Evolutionary conservation across 2,329 filamentous ascomycete species (phyloP).

Genomic region (Ophiobolus disseminans): DNA sequence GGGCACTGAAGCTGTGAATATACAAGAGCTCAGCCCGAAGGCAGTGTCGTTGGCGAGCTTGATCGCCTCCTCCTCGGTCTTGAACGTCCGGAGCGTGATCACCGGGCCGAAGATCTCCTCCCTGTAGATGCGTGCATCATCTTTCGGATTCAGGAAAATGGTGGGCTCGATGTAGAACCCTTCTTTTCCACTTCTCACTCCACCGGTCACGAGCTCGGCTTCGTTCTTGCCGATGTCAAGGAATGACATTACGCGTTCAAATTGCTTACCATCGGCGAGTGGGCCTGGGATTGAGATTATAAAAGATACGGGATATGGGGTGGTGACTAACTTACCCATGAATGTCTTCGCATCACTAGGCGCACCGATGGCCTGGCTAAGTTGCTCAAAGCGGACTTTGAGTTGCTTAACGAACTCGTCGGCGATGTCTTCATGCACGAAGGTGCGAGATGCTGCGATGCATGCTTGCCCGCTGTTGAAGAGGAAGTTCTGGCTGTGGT

Average conservation of each 20-base stretch:
- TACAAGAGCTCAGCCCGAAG: slow-evolving; percentile 36
- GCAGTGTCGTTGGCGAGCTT: slow-evolving; percentile 41
- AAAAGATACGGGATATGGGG: no score
- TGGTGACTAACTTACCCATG: no score
- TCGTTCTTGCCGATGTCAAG: slow-evolving; percentile 35
- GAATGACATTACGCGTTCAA: slow-evolving; percentile 32
- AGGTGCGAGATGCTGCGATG: slow-evolving; percentile 62
- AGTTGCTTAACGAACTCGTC: slow-evolving; percentile 36
- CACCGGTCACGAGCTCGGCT: slow-evolving; percentile 36
- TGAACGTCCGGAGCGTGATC: slow-evolving; percentile 38
- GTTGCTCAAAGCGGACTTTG: slow-evolving; percentile 34
- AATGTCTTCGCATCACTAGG: slow-evolving; percentile 28
- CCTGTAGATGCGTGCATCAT: slow-evolving; percentile 34
- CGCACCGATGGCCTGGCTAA: slow-evolving; percentile 18
- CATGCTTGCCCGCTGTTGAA: slow-evolving; percentile 65
- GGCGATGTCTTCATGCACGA: slow-evolving; percentile 41
- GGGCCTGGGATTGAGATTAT: no score
- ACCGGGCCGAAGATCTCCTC: slow-evolving; percentile 47
- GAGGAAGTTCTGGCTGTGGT: slow-evolving; percentile 49
- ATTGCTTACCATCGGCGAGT: slow-evolving; percentile 37
- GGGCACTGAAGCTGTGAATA: slow-evolving; percentile 34
- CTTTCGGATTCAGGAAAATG: slow-evolving; percentile 40
- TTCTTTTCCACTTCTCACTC: slow-evolving; percentile 28
- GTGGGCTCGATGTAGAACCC: slow-evolving; percentile 41
- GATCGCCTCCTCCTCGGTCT: slow-evolving; percentile 43